Evolutionary conservation across 495 filamentous ascomycete species (phyloP).

Genomic region (Friedmanniomyces simplex): DNA sequence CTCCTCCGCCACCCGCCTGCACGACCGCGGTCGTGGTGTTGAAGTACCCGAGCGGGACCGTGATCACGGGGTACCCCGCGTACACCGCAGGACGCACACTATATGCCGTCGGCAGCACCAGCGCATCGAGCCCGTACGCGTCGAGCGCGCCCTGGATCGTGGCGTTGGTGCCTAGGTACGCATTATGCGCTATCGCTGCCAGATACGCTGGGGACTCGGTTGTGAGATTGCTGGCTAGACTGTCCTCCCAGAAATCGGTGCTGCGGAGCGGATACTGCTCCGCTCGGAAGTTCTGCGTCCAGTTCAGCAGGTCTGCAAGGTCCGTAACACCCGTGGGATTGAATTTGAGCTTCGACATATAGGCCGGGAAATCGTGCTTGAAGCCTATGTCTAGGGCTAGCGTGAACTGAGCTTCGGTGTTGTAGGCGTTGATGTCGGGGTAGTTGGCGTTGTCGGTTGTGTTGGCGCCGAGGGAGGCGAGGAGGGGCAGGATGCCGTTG

Average conservation of each 20-base stretch:
- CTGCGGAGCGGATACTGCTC: constrained; percentile 10
- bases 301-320: constrained; percentile 23
- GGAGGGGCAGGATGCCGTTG: constrained; percentile 18
- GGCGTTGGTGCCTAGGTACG: constrained; percentile 24
- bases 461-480: background rate
- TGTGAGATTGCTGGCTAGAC: constrained; percentile 28
- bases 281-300: constrained; percentile 26
- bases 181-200: constrained; percentile 30
- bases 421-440: background rate
- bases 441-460: background rate
- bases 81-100: constrained; percentile 24
- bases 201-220: constrained; percentile 6
- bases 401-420: background rate
- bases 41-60: constrained; percentile 38
- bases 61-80: constrained; percentile 32
- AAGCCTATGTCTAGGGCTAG: background rate
- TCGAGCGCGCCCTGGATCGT: constrained; percentile 32
- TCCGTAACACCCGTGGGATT: background rate
- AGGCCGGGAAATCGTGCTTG: background rate
- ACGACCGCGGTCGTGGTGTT: constrained; percentile 17
- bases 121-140: constrained; percentile 32
- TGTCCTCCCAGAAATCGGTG: constrained; percentile 28
- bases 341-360: constrained; percentile 16
- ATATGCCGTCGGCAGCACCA: constrained; percentile 34
- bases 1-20: background rate